Evolutionary conservation across 768 basidiomycete genomes (phyloP).

Genomic region (Chalciporus sphaerocephalus): DNA sequence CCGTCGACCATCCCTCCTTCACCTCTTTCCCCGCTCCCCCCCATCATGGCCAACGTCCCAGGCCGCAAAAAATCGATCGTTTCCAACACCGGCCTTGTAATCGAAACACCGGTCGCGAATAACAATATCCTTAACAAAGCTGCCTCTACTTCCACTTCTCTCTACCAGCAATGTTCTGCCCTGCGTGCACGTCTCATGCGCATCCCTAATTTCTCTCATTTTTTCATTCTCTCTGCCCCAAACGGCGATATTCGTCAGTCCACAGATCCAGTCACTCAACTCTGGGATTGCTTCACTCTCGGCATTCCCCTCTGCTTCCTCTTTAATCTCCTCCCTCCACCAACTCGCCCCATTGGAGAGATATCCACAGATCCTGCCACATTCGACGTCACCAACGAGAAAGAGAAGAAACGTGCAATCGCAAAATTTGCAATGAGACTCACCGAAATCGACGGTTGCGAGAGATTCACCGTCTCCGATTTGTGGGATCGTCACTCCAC

Average conservation of each 20-base stretch:
- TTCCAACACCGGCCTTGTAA: slow-evolving; percentile 57
- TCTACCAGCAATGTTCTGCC: slow-evolving; percentile 88
- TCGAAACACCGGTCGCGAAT: slow-evolving; percentile 71
- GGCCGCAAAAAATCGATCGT: slow-evolving; percentile 79
- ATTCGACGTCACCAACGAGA: slow-evolving; percentile 70
- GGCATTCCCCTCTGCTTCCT: slow-evolving; percentile 94
- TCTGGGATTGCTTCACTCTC: slow-evolving; percentile 91
- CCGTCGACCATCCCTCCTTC: background rate
- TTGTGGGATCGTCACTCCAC: slow-evolving; percentile 88
- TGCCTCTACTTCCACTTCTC: slow-evolving; percentile 80
- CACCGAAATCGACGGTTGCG: slow-evolving; percentile 62
- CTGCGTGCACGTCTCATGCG: slow-evolving; percentile 74
- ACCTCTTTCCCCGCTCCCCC: slow-evolving; percentile 1
- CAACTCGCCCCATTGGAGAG: slow-evolving; percentile 39
- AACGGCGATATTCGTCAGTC: slow-evolving; percentile 63
- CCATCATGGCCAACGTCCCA: slow-evolving; percentile 48
- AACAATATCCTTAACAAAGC: slow-evolving; percentile 90
- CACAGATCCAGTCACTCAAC: slow-evolving; percentile 88
- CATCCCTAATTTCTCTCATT: slow-evolving; percentile 67
- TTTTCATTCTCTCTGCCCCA: slow-evolving; percentile 58
- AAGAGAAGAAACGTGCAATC: slow-evolving; percentile 85
- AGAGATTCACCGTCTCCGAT: slow-evolving; percentile 88
- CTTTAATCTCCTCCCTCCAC: slow-evolving; percentile 79
- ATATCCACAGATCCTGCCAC: slow-evolving; percentile 64
- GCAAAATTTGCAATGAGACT: slow-evolving; percentile 90